Conservation (phyloP, 2,329 filamentous ascomycete genomes). For the Colletotrichum tropicicola region DNA sequence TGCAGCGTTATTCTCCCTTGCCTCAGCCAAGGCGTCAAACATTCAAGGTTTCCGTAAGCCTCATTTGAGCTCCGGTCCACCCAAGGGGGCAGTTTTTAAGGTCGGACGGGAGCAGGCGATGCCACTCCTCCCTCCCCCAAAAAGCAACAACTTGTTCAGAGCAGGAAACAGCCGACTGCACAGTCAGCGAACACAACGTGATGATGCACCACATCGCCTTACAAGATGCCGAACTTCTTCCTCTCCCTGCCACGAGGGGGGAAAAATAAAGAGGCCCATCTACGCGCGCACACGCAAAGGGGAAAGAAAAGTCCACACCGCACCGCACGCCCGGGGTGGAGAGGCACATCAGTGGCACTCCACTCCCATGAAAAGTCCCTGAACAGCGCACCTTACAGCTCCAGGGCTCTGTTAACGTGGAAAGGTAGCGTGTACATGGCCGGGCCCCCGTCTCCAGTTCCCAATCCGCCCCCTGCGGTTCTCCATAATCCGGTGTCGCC, state of each 20-base stretch:
- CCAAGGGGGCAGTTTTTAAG: background rate
- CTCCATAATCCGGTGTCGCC: constrained; percentile 26
- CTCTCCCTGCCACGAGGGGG: background rate
- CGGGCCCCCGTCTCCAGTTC: background rate
- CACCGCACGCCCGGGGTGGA: constrained; percentile 17
- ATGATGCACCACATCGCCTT: background rate
- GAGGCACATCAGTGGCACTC: background rate
- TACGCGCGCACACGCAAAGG: no score
- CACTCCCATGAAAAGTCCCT: constrained; percentile 21
- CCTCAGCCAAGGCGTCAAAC: constrained; percentile 1
- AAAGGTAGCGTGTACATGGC: constrained; percentile 4
- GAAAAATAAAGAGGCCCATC: background rate
- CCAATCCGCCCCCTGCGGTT: constrained; percentile 24
- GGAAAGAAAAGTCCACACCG: constrained; percentile 10
- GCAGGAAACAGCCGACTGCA: background rate
- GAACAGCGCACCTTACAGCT: constrained; percentile 9
- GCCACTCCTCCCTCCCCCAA: background rate
- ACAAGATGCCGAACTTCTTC: background rate
- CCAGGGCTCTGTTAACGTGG: constrained; percentile 7
- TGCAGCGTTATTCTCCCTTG: constrained; percentile 22
- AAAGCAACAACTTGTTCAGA: background rate
- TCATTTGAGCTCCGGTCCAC: constrained; percentile 17
- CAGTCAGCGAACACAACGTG: background rate
- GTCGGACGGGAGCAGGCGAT: background rate
- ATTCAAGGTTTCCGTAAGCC: constrained; percentile 10